These are phyloP conservation scores for Aspergillus leporis DNA, from an alignment of 495 filamentous ascomycete species.

Conservation along the genomic window DNA sequence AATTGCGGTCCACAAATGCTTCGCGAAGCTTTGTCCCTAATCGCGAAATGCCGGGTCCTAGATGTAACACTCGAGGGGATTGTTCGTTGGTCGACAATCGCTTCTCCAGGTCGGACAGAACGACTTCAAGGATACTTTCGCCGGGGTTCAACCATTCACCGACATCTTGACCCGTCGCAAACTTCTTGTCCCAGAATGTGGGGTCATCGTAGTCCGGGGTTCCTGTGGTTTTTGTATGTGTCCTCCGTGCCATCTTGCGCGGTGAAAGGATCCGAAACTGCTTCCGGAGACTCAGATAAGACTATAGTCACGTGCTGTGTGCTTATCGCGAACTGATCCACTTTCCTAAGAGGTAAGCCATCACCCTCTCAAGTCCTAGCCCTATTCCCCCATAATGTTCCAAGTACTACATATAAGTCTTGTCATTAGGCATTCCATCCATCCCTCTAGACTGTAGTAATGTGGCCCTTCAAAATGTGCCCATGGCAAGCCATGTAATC, in stretches of 20 bases:
- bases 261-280: background rate
- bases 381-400: too few relatives aligned
- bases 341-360: too few relatives aligned
- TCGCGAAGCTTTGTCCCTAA: conserved; percentile 37
- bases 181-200: conserved; percentile 40
- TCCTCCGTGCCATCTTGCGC: conserved; percentile 21
- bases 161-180: conserved; percentile 41
- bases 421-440: too few relatives aligned
- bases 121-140: conserved; percentile 33
- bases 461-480: too few relatives aligned
- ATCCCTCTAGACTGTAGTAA: too few relatives aligned
- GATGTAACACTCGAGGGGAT: conserved; percentile 35
- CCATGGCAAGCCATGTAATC: too few relatives aligned
- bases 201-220: conserved; percentile 45
- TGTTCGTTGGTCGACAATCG: conserved; percentile 3
- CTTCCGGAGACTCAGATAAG: background rate
- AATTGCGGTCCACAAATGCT: conserved; percentile 28
- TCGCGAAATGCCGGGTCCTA: conserved; percentile 43
- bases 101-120: conserved; percentile 29
- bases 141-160: conserved; percentile 48
- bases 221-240: conserved; percentile 27
- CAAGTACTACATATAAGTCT: too few relatives aligned
- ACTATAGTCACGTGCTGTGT: conserved; percentile 3
- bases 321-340: background rate
- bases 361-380: too few relatives aligned